phyloP scores from a whole-genome alignment of 2,329 filamentous ascomycete genomes.

The Aspergillus carbonarius region DNA sequence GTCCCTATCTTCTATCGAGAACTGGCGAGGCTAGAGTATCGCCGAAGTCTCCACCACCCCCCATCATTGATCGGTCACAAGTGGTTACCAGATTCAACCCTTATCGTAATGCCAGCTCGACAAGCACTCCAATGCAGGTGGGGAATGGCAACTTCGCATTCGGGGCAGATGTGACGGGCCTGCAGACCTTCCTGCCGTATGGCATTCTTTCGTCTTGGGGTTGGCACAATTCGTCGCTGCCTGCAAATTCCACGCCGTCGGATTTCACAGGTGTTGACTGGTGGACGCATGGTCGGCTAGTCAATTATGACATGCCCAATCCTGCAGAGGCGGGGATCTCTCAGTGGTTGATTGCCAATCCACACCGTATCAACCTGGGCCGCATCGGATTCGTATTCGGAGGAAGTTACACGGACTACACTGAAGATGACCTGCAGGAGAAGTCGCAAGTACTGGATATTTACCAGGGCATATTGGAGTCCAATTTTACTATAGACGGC shows the following conservation, averaged over 20 bases:
- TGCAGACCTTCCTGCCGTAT: slow-evolving; percentile 47
- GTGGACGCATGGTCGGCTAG: slow-evolving; percentile 46
- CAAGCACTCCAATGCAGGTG: slow-evolving; percentile 53
- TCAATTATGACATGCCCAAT: slow-evolving; percentile 47
- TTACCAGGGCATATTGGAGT: slow-evolving; percentile 3
- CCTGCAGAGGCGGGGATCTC: slow-evolving; percentile 43
- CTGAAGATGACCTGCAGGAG: slow-evolving; percentile 35
- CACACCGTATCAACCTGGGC: slow-evolving; percentile 53
- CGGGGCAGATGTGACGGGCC: slow-evolving; percentile 47
- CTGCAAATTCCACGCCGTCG: slow-evolving; percentile 37
- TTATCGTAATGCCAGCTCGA: slow-evolving; percentile 48
- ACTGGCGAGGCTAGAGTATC: background rate
- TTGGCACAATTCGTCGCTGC: slow-evolving; percentile 49
- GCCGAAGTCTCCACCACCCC: background rate
- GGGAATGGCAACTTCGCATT: slow-evolving; percentile 52
- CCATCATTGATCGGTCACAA: slow-evolving; percentile 1
- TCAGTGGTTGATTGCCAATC: slow-evolving; percentile 57
- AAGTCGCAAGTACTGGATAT: slow-evolving; percentile 8
- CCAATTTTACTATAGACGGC: slow-evolving; percentile 3
- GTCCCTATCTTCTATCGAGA: background rate
- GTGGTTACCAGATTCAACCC: slow-evolving; percentile 45
- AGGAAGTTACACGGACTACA: slow-evolving; percentile 32
- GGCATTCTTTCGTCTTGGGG: slow-evolving; percentile 47
- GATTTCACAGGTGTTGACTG: slow-evolving; percentile 46
- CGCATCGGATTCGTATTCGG: slow-evolving; percentile 50